phyloP scores from a whole-genome alignment of 1,284 basidiomycete species.

The Cystobasidium sp. region DNA sequence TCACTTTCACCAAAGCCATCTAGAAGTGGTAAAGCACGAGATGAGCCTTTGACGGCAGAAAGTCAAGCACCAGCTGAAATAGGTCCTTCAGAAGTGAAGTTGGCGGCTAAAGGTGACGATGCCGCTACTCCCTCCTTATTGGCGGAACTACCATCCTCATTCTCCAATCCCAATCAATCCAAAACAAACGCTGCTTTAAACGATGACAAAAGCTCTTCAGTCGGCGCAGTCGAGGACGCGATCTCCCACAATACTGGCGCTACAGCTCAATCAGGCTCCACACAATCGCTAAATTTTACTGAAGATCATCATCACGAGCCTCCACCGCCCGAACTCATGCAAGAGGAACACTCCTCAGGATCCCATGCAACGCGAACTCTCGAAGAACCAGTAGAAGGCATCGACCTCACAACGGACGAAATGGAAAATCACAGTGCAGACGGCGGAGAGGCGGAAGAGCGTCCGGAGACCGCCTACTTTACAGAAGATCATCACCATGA shows the following conservation, averaged over 20 bases:
- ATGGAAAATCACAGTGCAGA: slow-evolving; percentile 14
- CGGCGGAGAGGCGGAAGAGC: background rate
- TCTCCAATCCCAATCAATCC: no score
- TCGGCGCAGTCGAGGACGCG: no score
- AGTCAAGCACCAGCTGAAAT: no score
- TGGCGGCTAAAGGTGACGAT: no score
- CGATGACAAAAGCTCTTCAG: no score
- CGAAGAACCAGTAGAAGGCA: background rate
- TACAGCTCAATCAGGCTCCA: no score
- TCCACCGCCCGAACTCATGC: slow-evolving; percentile 8
- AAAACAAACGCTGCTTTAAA: no score
- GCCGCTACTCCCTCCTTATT: no score
- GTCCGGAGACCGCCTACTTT: background rate
- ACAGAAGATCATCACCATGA: slow-evolving; percentile 19
- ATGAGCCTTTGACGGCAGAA: background rate
- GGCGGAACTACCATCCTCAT: no score
- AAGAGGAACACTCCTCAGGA: background rate
- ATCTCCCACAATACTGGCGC: no score
- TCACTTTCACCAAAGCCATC: background rate
- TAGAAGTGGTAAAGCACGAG: background rate
- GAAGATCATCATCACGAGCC: slow-evolving; percentile 26
- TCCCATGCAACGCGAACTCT: background rate
- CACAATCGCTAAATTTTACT: background rate
- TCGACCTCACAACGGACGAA: slow-evolving; percentile 24
- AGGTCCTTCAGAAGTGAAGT: no score